Conservation (phyloP, 495 filamentous ascomycete species). For the Niebla homalea region DNA sequence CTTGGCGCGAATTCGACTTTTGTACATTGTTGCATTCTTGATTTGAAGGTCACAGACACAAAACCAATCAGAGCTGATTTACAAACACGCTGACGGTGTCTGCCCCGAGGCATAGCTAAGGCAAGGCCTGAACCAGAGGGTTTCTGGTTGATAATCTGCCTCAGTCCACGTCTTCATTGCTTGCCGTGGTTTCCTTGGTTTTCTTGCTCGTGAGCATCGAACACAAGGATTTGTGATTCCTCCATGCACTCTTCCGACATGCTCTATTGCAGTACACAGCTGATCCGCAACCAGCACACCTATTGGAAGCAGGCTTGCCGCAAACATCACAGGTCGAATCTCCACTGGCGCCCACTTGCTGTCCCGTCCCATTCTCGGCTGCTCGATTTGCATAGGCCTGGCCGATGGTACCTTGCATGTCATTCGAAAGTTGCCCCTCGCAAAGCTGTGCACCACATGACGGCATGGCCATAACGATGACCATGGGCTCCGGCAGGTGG, state of each 20-base stretch:
- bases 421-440: neutral
- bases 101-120: too few species aligned
- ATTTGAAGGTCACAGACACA: too few species aligned
- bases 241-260: conserved; percentile 10
- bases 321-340: conserved; percentile 1
- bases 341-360: neutral
- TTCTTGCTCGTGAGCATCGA: neutral
- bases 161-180: too few species aligned
- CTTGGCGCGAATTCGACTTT: too few species aligned
- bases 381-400: neutral
- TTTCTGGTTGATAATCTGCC: too few species aligned
- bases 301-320: conserved; percentile 1
- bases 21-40: too few species aligned
- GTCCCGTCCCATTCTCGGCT: neutral
- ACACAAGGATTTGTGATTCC: conserved; percentile 4
- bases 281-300: conserved; percentile 8
- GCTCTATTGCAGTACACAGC: conserved; percentile 10
- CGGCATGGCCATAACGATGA: conserved; percentile 1
- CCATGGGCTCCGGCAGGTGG: conserved; percentile 6
- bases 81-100: too few species aligned
- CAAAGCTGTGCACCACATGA: conserved; percentile 1
- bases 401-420: neutral
- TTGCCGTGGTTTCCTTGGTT: too few species aligned
- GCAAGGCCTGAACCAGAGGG: too few species aligned
- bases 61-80: too few species aligned